Conservation (phyloP, 371 early-diverging fungal genomes). For the Lichtheimia corymbifera region DNA sequence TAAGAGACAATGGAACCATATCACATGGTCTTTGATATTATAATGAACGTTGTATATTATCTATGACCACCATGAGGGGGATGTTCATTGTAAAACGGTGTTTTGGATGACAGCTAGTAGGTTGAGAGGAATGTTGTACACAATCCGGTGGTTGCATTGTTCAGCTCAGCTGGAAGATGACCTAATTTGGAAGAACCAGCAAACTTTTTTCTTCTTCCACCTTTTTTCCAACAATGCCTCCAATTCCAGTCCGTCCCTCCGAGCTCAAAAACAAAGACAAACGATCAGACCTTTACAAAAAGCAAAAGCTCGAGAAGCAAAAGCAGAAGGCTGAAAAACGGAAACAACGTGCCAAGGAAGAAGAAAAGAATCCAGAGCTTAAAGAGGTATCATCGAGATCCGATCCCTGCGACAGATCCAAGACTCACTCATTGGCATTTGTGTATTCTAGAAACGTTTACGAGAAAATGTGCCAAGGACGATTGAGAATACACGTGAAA, state of each 20-base stretch:
- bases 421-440: background rate
- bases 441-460: conserved; percentile 70
- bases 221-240: conserved; percentile 7
- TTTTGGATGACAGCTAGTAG: no score
- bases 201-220: background rate
- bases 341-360: conserved; percentile 73
- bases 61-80: no score
- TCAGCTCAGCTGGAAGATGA: no score
- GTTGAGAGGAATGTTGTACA: no score
- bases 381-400: conserved; percentile 61
- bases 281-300: conserved; percentile 77
- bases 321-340: conserved; percentile 77
- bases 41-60: no score
- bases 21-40: no score
- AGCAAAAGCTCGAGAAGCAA: conserved; percentile 71
- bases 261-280: conserved; percentile 79
- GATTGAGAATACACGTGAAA: conserved; percentile 89
- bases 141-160: no score
- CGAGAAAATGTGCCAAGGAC: conserved; percentile 91
- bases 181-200: no score
- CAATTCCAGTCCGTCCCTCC: conserved; percentile 27
- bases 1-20: no score
- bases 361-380: conserved; percentile 84
- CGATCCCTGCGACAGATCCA: background rate
- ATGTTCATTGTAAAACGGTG: no score